These are phyloP conservation scores for Batrachochytrium dendrobatidis DNA, from an alignment of 371 early-diverging fungal genomes.

Conservation along the genomic window DNA sequence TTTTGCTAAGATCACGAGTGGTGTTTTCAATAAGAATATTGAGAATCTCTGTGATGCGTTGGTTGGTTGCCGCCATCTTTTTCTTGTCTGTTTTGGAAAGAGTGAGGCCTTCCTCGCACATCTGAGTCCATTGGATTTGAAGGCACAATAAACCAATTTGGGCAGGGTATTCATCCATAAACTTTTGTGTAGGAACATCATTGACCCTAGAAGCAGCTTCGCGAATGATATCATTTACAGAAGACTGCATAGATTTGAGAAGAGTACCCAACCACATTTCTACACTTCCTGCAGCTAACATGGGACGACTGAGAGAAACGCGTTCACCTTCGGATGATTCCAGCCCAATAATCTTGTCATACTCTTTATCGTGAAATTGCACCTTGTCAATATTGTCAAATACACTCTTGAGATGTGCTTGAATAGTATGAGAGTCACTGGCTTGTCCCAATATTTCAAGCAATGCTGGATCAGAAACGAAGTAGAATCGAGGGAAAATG, in stretches of 20 bases:
- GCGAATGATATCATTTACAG: constrained; percentile 51
- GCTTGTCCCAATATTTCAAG: constrained; percentile 58
- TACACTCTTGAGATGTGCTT: constrained; percentile 51
- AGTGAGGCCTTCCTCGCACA: constrained; percentile 50
- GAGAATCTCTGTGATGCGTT: constrained; percentile 47
- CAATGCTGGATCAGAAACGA: constrained; percentile 56
- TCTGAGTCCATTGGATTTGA: constrained; percentile 52
- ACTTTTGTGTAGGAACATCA: constrained; percentile 49
- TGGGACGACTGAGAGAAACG: constrained; percentile 41
- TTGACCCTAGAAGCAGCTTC: constrained; percentile 49
- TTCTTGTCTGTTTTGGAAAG: constrained; percentile 53
- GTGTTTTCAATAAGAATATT: constrained; percentile 52
- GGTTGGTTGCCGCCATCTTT: constrained; percentile 46
- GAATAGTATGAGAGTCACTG: constrained; percentile 57
- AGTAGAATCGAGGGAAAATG: constrained; percentile 59
- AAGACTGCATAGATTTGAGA: constrained; percentile 44
- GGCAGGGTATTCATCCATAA: constrained; percentile 57
- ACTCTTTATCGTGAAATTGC: constrained; percentile 58
- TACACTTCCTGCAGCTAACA: constrained; percentile 54
- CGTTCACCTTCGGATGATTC: constrained; percentile 53
- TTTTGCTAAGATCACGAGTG: constrained; percentile 50
- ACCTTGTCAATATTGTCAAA: constrained; percentile 51
- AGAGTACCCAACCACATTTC: constrained; percentile 55
- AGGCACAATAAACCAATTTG: constrained; percentile 53
- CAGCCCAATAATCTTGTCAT: constrained; percentile 53